Evolutionary conservation across 2,329 filamentous ascomycete species (phyloP), one percentile per base, ranked within the genome.

Genomic region (Alternaria sp.): DNA sequence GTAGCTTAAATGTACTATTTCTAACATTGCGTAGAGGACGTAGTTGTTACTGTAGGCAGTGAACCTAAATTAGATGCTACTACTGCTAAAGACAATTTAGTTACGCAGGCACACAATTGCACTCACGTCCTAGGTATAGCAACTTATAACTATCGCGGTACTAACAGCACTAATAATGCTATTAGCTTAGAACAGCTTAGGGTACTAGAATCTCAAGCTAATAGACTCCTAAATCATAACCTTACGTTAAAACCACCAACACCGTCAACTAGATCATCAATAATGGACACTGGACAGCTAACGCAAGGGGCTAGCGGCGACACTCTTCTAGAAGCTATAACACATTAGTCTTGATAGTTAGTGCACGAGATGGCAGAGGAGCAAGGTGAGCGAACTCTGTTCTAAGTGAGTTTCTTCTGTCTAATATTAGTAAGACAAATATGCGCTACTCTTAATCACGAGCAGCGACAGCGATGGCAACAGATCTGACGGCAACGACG

Each of bases 361-460:
- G 45, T 56, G 42, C 17, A 52, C 21, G 49, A 46, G 57, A 40
- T 36, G 46, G 45, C 39, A 21, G 36, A 52, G n/a, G 40, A 36
- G 53, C 23, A 60, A 48, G 36, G 52, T 53, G 26, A 60, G 53
- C 26, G 51, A 37, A 48, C 23, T 34, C 53, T 44, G 41, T 52
- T 44, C 13, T 36, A 34, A 49, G 40, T 49, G 34, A 41, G 14
- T 60, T 49, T 37, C 45, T 56, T 34, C 36, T 44, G 41, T 49
- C 49, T 52, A 56, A 56, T 39, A 56, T 21, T 52, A 14, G 40
- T 40, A 45, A 53, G 51, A 31, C 31, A 53, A 36, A 40, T 31
- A 34, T 29, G 8, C 28, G n/a, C 23, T 6, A 17, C 13, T 54
- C 36, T 39, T 39, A 39, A 39, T 39, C 36, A 39, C 36, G 36